These are phyloP conservation scores for Alternaria infectoria DNA, from an alignment of 2,329 filamentous ascomycete species.

Conservation along the genomic window DNA sequence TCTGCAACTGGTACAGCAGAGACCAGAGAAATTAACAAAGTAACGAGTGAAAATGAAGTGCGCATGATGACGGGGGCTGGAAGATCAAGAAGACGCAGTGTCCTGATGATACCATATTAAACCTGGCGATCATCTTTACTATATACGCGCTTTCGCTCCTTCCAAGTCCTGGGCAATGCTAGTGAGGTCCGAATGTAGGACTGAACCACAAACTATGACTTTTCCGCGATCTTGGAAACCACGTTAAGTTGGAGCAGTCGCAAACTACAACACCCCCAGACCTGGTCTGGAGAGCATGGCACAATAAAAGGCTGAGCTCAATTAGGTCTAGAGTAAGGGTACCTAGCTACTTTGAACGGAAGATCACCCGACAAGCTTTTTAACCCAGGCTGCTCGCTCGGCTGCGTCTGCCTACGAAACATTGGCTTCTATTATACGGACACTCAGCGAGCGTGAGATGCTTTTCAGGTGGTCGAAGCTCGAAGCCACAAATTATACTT, in stretches of 20 bases:
- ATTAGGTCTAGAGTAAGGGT: neutral
- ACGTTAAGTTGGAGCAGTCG: neutral
- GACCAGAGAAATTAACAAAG: neutral
- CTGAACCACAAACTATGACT: neutral
- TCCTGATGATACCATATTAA: neutral
- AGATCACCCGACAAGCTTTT: neutral
- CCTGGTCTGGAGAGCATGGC: neutral
- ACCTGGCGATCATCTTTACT: neutral
- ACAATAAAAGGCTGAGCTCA: neutral
- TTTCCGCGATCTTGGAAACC: neutral
- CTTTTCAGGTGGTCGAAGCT: neutral
- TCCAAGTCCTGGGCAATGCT: neutral
- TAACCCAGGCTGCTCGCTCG: neutral
- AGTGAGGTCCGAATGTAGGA: neutral
- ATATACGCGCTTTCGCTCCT: neutral
- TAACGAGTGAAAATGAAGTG: constrained; percentile 10
- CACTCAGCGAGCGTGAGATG: neutral
- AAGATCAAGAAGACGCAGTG: neutral
- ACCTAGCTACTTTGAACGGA: neutral
- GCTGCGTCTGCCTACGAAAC: neutral
- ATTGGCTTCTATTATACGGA: neutral
- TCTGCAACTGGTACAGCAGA: constrained; percentile 2
- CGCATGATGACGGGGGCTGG: neutral
- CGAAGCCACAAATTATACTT: neutral
- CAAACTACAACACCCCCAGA: neutral